These are phyloP conservation scores for Tulasnella sp. DNA, from an alignment of 768 basidiomycete genomes.

Conservation along the genomic window DNA sequence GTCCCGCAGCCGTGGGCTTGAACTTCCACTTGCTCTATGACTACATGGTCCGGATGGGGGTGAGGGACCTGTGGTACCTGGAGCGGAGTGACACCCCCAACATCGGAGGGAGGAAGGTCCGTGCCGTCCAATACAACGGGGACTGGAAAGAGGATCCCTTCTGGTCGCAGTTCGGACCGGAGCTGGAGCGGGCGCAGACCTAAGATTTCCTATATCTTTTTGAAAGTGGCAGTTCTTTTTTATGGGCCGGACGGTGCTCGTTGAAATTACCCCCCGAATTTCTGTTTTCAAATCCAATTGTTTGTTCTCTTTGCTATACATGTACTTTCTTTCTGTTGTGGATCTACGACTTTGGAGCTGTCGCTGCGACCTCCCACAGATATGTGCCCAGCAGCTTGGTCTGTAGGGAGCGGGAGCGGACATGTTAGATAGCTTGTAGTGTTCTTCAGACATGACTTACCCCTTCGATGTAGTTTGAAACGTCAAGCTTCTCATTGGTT, in stretches of 20 bases:
- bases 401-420: conserved; percentile 23
- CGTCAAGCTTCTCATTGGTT: conserved; percentile 91
- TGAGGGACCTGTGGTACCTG: conserved; percentile 36
- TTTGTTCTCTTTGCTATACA: neutral
- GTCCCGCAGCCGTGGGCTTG: conserved; percentile 73
- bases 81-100: conserved; percentile 11
- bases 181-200: neutral
- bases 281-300: neutral
- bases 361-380: conserved; percentile 54
- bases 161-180: neutral
- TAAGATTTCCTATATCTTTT: neutral
- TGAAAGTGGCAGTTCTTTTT: neutral
- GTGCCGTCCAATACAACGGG: conserved; percentile 15
- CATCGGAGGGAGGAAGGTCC: conserved; percentile 15
- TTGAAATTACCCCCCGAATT: neutral
- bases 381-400: conserved; percentile 72
- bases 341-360: neutral
- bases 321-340: neutral
- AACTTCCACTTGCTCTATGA: conserved; percentile 59
- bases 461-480: conserved; percentile 77
- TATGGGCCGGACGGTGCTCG: neutral
- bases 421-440: neutral
- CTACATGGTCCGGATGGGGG: conserved; percentile 52
- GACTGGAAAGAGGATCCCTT: conserved; percentile 4
- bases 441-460: conserved; percentile 32